Percentiles rank a stretch among this genome's conserved stretches.
These are phyloP conservation scores for Graphilbum ipis-grandicollis DNA, from an alignment of 2,329 filamentous ascomycete species.

Conservation along the genomic window DNA sequence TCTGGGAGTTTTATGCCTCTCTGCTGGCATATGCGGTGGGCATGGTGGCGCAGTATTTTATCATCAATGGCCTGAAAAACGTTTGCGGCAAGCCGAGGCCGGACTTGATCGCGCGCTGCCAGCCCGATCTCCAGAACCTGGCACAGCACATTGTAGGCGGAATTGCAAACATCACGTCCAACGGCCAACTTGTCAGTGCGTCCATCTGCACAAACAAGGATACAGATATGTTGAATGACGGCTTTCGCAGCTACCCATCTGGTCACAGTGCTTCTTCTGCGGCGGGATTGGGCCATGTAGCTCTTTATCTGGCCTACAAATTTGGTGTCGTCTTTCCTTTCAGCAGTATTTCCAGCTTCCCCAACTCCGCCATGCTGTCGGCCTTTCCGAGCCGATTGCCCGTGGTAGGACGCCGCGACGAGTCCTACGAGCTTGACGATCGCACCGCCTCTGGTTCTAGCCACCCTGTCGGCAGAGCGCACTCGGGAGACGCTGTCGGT, in stretches of 20 bases:
- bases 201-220: slow-evolving; percentile 58
- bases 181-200: slow-evolving; percentile 55
- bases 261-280: slow-evolving; percentile 63
- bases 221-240: slow-evolving; percentile 47
- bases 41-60: slow-evolving; percentile 55
- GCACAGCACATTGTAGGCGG: slow-evolving; percentile 45
- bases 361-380: slow-evolving; percentile 29
- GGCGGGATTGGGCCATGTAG: slow-evolving; percentile 68
- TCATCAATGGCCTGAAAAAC: slow-evolving; percentile 77
- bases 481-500: not conserved
- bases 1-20: slow-evolving; percentile 82
- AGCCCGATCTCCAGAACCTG: slow-evolving; percentile 54
- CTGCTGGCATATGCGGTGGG: slow-evolving; percentile 68
- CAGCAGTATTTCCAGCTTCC: slow-evolving; percentile 21
- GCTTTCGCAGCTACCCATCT: slow-evolving; percentile 70
- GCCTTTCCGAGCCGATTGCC: slow-evolving; percentile 58
- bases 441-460: slow-evolving; percentile 13
- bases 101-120: slow-evolving; percentile 48
- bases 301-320: slow-evolving; percentile 73
- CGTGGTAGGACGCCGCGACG: slow-evolving; percentile 6
- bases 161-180: slow-evolving; percentile 29
- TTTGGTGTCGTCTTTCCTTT: slow-evolving; percentile 60
- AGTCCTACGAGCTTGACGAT: slow-evolving; percentile 15
- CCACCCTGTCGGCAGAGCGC: slow-evolving; percentile 13
- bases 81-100: slow-evolving; percentile 64